Evolutionary conservation across 2,329 filamentous ascomycete species (phyloP), one percentile per base, ranked within the genome.

Genomic region (Penicillium nordicum): DNA sequence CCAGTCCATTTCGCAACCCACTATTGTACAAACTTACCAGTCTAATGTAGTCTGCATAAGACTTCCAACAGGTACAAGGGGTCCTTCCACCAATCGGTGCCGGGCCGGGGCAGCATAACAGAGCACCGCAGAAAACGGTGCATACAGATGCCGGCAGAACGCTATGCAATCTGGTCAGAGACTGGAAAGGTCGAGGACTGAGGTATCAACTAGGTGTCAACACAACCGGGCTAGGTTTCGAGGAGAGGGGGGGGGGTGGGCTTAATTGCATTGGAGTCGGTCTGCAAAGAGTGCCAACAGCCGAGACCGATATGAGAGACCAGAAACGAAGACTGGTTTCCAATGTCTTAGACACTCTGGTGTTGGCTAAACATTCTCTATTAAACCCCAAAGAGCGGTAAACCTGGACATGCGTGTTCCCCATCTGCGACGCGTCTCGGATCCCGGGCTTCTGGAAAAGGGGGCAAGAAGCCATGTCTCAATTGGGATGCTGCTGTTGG

Each of bases 291-390:
- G 29, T 50, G 30, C 42, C 41, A 57, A 41, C 23, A 34, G 32
- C 47, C 30, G 55, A 59, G 57, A 57, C 61, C 29, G 23, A 43
- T n/a, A 34, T 41, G 16, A 38, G 12, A 38, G 37, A n/a, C 42
- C 42, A 54, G 48, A 51, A 54, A 51, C 43, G 52, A 59, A 29
- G 61, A 42, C 53, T 45, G 52, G 50, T 50, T 57, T 50, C 46
- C 34, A 62, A 63, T 66, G 63, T 65, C 61, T 66, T 45, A 65
- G 61, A 66, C 63, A 65, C 30, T 21, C 34, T 45, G 12, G 42
- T 32, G 29, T 40, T 48, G 38, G 45, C 38, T 37, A 12, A 41
- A 23, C 21, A 23, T 43, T 25, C n/a, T 41, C 37, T 42, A 43
- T 55, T 48, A 46, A 49, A 10, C 29, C 18, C 16, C 42, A 64